These are phyloP conservation scores for Xylariaceae sp. DNA, from an alignment of 2,329 filamentous ascomycete species.

Conservation along the genomic window DNA sequence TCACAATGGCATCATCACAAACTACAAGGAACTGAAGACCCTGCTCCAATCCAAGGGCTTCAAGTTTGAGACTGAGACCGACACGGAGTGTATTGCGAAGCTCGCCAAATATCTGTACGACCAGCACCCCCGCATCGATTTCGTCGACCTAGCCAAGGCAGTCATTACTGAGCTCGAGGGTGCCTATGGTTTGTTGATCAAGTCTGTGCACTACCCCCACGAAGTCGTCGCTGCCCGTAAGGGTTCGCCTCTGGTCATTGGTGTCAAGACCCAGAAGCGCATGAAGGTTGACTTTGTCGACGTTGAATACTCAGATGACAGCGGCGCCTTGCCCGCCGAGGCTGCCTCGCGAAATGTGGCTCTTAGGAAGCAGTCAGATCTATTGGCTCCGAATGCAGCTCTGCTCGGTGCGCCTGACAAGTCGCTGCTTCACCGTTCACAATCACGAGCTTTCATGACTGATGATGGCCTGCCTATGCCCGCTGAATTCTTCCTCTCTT, in stretches of 20 bases:
- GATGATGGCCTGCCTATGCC: conserved; percentile 98
- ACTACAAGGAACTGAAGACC: conserved; percentile 99
- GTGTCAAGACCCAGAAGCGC: conserved; percentile 95
- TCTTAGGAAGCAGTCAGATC: conserved; percentile 83
- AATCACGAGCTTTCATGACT: conserved; percentile 98
- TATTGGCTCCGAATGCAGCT: conserved; percentile 65
- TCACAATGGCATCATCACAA: conserved; percentile 99
- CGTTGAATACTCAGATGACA: conserved; percentile 93
- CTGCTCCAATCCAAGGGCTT: conserved; percentile 94
- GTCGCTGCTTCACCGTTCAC: conserved; percentile 95
- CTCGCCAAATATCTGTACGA: conserved; percentile 98
- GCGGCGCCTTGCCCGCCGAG: conserved; percentile 84
- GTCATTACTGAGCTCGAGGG: conserved; percentile 98
- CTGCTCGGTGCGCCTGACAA: conserved; percentile 93
- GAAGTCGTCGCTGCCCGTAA: conserved; percentile 98
- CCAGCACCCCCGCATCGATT: conserved; percentile 90
- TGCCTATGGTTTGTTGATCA: conserved; percentile 95
- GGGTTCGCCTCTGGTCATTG: conserved; percentile 96
- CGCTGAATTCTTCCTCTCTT: conserved; percentile 98
- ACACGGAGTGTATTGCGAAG: conserved; percentile 99
- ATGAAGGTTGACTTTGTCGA: conserved; percentile 99
- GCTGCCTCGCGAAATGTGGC: conserved; percentile 95
- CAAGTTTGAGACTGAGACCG: conserved; percentile 98
- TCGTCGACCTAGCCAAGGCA: conserved; percentile 95
- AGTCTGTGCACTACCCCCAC: conserved; percentile 97